Percentiles rank a stretch among this genome's conserved stretches.
Conservation (phyloP, 352 stramenopile genomes). For the Globisporangium middletonii region DNA sequence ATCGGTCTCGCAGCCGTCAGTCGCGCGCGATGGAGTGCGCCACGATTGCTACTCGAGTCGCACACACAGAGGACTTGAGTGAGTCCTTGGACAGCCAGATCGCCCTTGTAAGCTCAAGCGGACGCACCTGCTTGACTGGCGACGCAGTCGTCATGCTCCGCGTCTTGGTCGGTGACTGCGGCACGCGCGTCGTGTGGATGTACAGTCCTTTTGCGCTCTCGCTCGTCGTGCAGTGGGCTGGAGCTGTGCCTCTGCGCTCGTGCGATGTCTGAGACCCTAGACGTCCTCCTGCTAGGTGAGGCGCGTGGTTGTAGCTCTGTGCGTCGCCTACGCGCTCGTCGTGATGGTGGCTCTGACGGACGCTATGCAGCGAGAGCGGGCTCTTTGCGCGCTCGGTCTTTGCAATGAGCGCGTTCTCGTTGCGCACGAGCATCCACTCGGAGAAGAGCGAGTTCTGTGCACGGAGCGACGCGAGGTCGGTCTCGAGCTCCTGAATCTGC, state of each 20-base stretch:
- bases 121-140: constrained; percentile 23
- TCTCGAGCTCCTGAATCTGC: constrained; percentile 44
- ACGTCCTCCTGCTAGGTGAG: background rate
- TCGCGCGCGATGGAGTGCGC: background rate
- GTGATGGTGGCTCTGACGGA: background rate
- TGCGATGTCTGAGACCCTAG: too few species aligned
- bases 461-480: constrained; percentile 50
- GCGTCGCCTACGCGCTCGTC: too few species aligned
- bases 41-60: constrained; percentile 7
- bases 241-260: background rate
- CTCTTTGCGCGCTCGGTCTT: constrained; percentile 5
- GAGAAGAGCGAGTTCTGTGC: constrained; percentile 65
- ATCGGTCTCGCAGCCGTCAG: background rate
- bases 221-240: background rate
- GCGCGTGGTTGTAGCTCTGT: background rate
- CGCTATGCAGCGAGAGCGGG: background rate
- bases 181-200: constrained; percentile 18
- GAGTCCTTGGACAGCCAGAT: too few species aligned
- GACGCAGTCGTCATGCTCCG: constrained; percentile 34
- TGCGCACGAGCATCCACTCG: constrained; percentile 76
- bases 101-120: too few species aligned
- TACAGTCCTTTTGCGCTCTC: constrained; percentile 13
- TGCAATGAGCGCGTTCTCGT: constrained; percentile 40
- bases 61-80: background rate
- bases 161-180: constrained; percentile 27